phyloP scores from a whole-genome alignment of 345 rosid genomes.

The Anastatica hierochuntica region DNA sequence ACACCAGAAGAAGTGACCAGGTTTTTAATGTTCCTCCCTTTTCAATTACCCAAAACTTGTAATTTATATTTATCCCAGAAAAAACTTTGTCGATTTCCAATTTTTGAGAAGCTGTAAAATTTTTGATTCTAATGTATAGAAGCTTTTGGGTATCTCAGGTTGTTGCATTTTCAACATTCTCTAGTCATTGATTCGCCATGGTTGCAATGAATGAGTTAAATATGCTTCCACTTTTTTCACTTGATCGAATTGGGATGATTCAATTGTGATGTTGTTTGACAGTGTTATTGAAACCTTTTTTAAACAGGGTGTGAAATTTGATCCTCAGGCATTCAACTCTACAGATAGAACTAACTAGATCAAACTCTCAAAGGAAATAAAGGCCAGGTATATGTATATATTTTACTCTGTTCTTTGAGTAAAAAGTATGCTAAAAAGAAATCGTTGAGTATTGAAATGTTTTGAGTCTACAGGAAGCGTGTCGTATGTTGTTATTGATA shows the following conservation, averaged over 20 bases:
- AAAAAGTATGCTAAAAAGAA: too few relatives aligned
- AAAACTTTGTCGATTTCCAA: not conserved
- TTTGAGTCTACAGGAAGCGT: constrained; percentile 42
- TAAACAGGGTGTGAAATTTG: constrained; percentile 78
- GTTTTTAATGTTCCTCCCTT: constrained; percentile 17
- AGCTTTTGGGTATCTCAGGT: constrained; percentile 37
- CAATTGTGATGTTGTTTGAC: not conserved
- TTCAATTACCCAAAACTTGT: not conserved
- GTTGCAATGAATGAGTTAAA: constrained; percentile 60
- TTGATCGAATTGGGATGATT: not conserved
- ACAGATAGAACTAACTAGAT: constrained; percentile 79
- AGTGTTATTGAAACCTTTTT: not conserved
- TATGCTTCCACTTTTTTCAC: constrained; percentile 32
- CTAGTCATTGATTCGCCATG: constrained; percentile 59
- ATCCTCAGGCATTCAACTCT: constrained; percentile 64
- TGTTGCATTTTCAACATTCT: constrained; percentile 84
- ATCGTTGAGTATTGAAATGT: too few relatives aligned
- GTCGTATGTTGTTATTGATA: constrained; percentile 29
- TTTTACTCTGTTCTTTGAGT: not conserved
- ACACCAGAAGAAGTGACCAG: constrained; percentile 92
- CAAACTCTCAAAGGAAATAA: constrained; percentile 72
- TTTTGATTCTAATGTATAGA: not conserved
- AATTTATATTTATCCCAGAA: not conserved
- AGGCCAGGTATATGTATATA: constrained; percentile 50
- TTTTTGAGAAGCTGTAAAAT: not conserved